Percentiles rank a stretch among this genome's conserved stretches.
Evolutionary conservation across 441 rosid genomes (phyloP).

Genomic region (Adansonia gregorii): DNA sequence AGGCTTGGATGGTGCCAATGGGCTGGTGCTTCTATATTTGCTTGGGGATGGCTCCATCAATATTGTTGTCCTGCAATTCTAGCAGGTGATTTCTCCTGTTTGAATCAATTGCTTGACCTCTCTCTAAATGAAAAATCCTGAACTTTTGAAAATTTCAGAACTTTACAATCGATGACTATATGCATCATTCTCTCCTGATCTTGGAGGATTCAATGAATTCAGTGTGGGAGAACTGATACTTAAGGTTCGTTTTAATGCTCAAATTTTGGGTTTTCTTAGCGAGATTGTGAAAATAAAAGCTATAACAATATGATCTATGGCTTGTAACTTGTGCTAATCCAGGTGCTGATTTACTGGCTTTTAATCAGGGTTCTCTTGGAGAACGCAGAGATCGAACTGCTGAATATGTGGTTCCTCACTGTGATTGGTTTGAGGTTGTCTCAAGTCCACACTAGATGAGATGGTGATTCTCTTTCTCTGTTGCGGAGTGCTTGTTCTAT

Average conservation of each 20-base stretch:
- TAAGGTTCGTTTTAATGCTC: not conserved
- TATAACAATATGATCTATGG: not conserved
- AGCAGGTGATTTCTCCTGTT: constrained; percentile 28
- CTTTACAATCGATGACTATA: not conserved
- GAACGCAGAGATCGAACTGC: constrained; percentile 28
- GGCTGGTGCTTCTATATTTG: constrained; percentile 39
- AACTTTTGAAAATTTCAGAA: not conserved
- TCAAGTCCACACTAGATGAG: constrained; percentile 50
- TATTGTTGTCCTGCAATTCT: constrained; percentile 42
- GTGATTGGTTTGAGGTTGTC: constrained; percentile 42
- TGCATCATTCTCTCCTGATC: not conserved
- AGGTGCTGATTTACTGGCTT: not conserved
- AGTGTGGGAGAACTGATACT: not conserved
- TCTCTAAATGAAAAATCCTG: not conserved
- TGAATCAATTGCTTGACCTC: constrained; percentile 3
- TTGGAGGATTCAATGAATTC: constrained; percentile 8
- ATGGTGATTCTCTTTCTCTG: constrained; percentile 35
- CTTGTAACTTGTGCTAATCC: not conserved
- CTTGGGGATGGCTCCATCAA: constrained; percentile 46
- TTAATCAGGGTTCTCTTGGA: constrained; percentile 39
- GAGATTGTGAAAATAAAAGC: not conserved
- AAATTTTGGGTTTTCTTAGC: too few species aligned
- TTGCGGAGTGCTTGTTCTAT: not conserved
- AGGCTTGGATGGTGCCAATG: constrained; percentile 43
- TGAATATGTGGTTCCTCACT: constrained; percentile 38